Evolutionary conservation across 1,139 yeast genomes (phyloP), one percentile per base, ranked within the genome.

Genomic region (Chernovozyma sophiae-reginae): DNA sequence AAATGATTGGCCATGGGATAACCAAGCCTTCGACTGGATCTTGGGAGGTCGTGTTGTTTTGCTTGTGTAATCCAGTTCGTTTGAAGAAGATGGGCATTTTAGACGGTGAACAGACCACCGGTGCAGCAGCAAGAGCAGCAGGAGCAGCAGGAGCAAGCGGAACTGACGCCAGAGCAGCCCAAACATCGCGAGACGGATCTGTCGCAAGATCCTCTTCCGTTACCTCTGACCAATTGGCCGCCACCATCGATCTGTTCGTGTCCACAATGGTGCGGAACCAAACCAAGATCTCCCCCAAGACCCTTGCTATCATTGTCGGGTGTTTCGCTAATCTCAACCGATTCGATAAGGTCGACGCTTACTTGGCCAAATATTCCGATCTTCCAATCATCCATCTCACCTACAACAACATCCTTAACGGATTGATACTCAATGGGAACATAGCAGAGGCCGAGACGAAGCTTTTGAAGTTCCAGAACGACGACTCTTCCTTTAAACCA

Each of bases 31-130:
- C 58, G 10, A 45, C 53, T 11, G 41, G 47, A 2, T 48, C 70
- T 1, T 70, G 75, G 75, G 65, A 62, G 30, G 44, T 61, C 30
- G 59, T 65, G 3, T 47, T 70, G 33, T 55, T 60, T 39, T 57
- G 72, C 2, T 52, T 68, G 55, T 68, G 71, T 6, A 60, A 58
- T 40, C 65, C 71, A 2, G 36, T 46, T 6, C 44, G 56, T 31
- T 53, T 62, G 7, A 25, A 27, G 25, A 38, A 32, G 33, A 12
- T 33, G 17, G 33, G 29, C 6, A 16, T 16, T 13, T 12, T 26
- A 6, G 10, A 16, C 6, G 8, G 10, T 26, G 29, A 16, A 13
- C 8, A 13, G 8, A 16, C 10, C 11, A 12, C 6, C 6, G 25
- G n/a, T 11, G 11, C 25, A n/a, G 25, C 25, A 11, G 25, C 25